Conservation (phyloP, 1,284 basidiomycete genomes). For the Sporisorium reilianum region DNA sequence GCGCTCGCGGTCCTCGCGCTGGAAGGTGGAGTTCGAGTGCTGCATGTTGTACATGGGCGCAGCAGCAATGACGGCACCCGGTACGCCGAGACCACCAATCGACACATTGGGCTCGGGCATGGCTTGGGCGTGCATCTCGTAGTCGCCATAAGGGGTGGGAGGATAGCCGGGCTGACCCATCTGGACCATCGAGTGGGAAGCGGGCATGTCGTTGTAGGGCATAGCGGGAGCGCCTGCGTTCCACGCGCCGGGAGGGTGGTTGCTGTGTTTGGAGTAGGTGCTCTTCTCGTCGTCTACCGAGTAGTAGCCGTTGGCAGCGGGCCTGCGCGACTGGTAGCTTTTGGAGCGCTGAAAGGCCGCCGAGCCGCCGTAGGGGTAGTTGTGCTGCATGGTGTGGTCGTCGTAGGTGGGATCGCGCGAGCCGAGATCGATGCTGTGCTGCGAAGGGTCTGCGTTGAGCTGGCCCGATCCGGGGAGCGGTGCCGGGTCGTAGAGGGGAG, state of each 20-base stretch:
- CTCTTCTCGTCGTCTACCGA: constrained; percentile 46
- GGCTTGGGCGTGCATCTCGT: constrained; percentile 17
- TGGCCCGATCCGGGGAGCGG: constrained; percentile 17
- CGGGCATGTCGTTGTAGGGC: constrained; percentile 26
- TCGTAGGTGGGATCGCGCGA: constrained; percentile 16
- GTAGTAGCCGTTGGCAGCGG: constrained; percentile 20
- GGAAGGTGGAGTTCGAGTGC: constrained; percentile 27
- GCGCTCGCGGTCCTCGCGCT: constrained; percentile 43
- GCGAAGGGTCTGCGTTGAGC: constrained; percentile 23
- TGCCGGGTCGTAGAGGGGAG: constrained; percentile 36
- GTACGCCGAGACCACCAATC: constrained; percentile 30
- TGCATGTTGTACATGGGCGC: constrained; percentile 35
- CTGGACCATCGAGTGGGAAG: constrained; percentile 36
- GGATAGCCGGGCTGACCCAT: constrained; percentile 39
- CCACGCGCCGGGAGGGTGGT: constrained; percentile 26
- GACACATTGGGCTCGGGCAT: constrained; percentile 26
- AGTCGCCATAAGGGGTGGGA: constrained; percentile 30
- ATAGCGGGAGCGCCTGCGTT: constrained; percentile 10
- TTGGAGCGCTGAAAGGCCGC: constrained; percentile 36
- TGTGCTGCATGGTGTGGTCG: constrained; percentile 29
- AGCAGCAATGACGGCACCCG: constrained; percentile 43
- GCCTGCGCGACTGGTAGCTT: constrained; percentile 24
- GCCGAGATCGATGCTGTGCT: constrained; percentile 41
- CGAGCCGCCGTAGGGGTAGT: constrained; percentile 34
- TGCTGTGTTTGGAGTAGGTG: constrained; percentile 43